Percentiles rank a stretch among this genome's conserved stretches.
phyloP scores from a whole-genome alignment of 169 alveolate genomes.

The Amoebophrya sp. region DNA sequence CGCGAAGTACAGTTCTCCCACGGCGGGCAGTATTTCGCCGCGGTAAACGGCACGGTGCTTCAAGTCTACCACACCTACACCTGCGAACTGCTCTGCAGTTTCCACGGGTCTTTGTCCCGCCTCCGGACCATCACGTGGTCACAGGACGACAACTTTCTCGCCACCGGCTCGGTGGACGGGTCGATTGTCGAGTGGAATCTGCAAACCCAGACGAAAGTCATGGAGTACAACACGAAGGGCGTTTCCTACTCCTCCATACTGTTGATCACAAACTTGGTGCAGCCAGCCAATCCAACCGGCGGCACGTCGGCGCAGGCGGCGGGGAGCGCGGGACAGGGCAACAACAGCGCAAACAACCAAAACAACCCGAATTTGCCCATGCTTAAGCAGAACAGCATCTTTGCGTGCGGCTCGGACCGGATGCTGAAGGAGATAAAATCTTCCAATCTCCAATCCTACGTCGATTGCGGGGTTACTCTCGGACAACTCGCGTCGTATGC shows the following conservation, averaged over 20 bases:
- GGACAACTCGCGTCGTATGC: no score
- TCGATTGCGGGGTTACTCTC: background rate
- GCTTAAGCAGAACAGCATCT: no score
- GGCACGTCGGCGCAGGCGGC: no score
- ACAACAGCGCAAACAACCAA: background rate
- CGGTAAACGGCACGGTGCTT: conserved; percentile 55
- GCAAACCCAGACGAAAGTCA: background rate
- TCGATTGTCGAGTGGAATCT: conserved; percentile 65
- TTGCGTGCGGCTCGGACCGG: background rate
- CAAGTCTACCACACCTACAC: conserved; percentile 77
- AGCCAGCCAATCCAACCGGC: no score
- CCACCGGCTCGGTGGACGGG: conserved; percentile 80
- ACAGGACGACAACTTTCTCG: conserved; percentile 76
- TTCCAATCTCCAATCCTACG: background rate
- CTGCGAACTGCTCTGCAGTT: conserved; percentile 68
- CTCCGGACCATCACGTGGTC: conserved; percentile 76
- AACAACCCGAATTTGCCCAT: no score
- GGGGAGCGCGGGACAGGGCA: background rate
- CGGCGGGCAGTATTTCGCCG: conserved; percentile 87
- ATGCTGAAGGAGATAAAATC: background rate
- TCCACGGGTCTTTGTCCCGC: conserved; percentile 66
- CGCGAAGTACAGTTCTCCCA: conserved; percentile 61
- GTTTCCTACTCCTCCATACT: conserved; percentile 38
- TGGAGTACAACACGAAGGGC: conserved; percentile 15
- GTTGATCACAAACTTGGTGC: conserved; percentile 35